Conservation (phyloP, 78 protist species). For the Planoprotostelium fungivorum region DNA sequence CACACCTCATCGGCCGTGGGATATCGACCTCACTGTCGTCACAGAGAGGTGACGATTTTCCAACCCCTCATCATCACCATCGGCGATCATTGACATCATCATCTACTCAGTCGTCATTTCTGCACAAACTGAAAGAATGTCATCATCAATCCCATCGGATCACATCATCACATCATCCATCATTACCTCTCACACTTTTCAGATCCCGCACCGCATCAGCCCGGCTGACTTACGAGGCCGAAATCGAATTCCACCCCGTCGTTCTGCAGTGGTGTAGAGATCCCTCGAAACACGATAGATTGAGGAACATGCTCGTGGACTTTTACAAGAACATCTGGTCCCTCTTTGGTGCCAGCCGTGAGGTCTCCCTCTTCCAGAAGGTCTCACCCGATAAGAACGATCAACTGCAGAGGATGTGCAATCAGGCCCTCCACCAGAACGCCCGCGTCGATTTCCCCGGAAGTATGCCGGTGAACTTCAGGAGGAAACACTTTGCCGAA, state of each 20-base stretch:
- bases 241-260: background rate
- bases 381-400: background rate
- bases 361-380: background rate
- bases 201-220: no score
- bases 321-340: no score
- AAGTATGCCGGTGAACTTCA: slow-evolving; percentile 52
- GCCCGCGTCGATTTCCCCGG: slow-evolving; percentile 35
- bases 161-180: no score
- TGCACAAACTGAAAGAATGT: no score
- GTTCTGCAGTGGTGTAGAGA: background rate
- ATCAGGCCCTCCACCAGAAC: background rate
- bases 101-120: no score
- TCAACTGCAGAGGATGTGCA: background rate
- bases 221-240: background rate
- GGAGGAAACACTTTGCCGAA: slow-evolving; percentile 23
- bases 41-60: background rate
- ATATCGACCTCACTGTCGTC: background rate
- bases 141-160: no score
- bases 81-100: no score
- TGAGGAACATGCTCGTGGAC: no score
- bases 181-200: no score
- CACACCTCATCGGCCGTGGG: background rate
- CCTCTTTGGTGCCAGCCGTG: background rate
- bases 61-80: no score
- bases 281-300: background rate